Evolutionary conservation across 1,139 yeast genomes (phyloP).

Genomic region (Nakaseomyces sp.): DNA sequence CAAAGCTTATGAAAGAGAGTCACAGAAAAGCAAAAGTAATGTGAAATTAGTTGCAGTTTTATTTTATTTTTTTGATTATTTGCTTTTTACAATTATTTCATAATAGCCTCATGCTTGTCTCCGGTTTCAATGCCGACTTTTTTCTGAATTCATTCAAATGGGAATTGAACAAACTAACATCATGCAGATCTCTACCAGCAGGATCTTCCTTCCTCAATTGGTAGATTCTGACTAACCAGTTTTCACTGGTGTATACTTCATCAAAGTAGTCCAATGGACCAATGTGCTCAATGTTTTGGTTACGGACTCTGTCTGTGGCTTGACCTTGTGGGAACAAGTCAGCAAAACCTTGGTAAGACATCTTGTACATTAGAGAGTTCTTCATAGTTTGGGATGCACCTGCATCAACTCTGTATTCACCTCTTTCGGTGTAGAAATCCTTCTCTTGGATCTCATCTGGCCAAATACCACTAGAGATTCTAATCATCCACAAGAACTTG

Average conservation of each 20-base stretch:
- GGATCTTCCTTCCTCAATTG: slow-evolving; percentile 85
- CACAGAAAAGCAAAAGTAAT: too few species aligned
- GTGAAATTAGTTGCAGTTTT: too few species aligned
- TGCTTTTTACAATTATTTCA: neutral
- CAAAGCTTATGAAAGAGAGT: too few species aligned
- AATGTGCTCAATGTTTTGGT: slow-evolving; percentile 59
- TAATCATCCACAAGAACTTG: slow-evolving; percentile 97
- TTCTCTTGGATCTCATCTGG: slow-evolving; percentile 92
- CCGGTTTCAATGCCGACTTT: slow-evolving; percentile 46
- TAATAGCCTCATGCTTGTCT: slow-evolving; percentile 34
- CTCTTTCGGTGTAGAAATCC: slow-evolving; percentile 70
- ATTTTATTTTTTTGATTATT: too few species aligned
- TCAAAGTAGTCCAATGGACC: slow-evolving; percentile 71
- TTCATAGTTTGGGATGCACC: slow-evolving; percentile 79
- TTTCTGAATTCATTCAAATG: slow-evolving; percentile 35
- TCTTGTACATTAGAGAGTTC: slow-evolving; percentile 86
- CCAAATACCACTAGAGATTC: slow-evolving; percentile 99
- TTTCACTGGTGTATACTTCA: slow-evolving; percentile 91
- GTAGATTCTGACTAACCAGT: slow-evolving; percentile 94
- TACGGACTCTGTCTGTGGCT: slow-evolving; percentile 80
- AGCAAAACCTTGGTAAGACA: slow-evolving; percentile 82
- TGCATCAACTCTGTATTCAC: slow-evolving; percentile 82
- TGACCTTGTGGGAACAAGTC: slow-evolving; percentile 59
- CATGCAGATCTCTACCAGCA: slow-evolving; percentile 64
- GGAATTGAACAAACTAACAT: slow-evolving; percentile 42